A percentile compares a stretch with the other conserved stretches of the same genome.
These are phyloP conservation scores for Kwoniella sp. DNA, from an alignment of 768 basidiomycete species.

Conservation along the genomic window DNA sequence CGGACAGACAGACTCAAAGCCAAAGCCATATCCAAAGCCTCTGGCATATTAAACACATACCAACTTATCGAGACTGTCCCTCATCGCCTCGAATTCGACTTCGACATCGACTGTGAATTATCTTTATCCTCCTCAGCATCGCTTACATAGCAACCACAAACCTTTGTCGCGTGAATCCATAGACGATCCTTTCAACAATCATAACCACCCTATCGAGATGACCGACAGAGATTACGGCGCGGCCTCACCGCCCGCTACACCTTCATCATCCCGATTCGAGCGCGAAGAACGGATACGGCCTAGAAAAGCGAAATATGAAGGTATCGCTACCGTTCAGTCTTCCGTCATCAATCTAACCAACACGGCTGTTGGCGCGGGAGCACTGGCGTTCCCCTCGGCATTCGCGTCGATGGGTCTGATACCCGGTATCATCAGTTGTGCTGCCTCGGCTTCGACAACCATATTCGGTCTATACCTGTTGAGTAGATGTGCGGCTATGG, in stretches of 20 bases:
- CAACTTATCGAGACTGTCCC: no score
- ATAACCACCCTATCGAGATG: constrained; percentile 6
- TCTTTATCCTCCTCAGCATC: no score
- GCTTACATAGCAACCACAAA: background rate
- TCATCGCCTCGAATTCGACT: no score
- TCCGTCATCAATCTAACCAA: constrained; percentile 64
- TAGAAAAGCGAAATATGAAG: constrained; percentile 14
- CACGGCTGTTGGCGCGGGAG: constrained; percentile 88
- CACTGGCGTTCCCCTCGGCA: constrained; percentile 59
- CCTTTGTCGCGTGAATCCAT: background rate
- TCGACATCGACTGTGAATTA: no score
- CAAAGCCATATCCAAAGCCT: no score
- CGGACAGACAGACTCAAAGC: background rate
- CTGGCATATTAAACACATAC: no score
- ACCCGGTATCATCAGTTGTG: constrained; percentile 84
- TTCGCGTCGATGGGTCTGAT: constrained; percentile 87
- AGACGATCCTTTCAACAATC: background rate
- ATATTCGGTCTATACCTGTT: constrained; percentile 88
- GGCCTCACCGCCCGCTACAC: constrained; percentile 19
- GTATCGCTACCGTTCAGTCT: constrained; percentile 38
- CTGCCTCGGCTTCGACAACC: constrained; percentile 73
- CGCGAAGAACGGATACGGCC: background rate
- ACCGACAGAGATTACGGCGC: constrained; percentile 26
- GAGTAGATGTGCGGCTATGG: constrained; percentile 74
- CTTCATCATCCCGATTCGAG: constrained; percentile 9